Evolutionary conservation across 1,284 basidiomycete species (phyloP).

Genomic region (Ceratobasidium sp.): DNA sequence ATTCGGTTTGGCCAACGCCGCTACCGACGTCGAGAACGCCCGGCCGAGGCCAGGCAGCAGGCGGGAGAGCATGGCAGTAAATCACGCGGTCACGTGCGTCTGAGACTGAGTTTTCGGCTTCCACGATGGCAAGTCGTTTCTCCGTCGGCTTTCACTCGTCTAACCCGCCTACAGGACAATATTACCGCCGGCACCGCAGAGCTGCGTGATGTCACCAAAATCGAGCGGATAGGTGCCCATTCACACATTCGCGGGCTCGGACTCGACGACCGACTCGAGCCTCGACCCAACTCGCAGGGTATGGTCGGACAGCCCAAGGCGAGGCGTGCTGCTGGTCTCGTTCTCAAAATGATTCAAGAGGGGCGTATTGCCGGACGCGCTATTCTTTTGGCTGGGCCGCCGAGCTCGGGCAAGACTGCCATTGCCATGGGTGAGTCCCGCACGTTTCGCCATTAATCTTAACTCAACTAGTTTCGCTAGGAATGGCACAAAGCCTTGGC

Average conservation of each 20-base stretch:
- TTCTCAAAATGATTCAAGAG: constrained; percentile 98
- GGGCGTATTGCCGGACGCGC: constrained; percentile 94
- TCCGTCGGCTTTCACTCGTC: not conserved
- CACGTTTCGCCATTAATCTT: not conserved
- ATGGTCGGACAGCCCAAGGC: constrained; percentile 98
- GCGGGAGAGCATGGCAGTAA: constrained; percentile 18
- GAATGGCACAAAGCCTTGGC: constrained; percentile 96
- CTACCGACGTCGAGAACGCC: constrained; percentile 26
- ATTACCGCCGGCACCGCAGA: constrained; percentile 80
- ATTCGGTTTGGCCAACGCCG: constrained; percentile 28
- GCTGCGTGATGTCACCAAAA: constrained; percentile 91
- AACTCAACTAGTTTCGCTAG: constrained; percentile 59
- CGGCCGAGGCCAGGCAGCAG: constrained; percentile 20
- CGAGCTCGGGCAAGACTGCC: constrained; percentile 96
- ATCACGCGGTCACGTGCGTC: constrained; percentile 10
- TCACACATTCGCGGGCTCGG: constrained; percentile 97
- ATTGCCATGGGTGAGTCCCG: constrained; percentile 86
- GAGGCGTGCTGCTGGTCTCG: constrained; percentile 96
- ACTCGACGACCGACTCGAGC: constrained; percentile 91
- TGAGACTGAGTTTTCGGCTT: not conserved
- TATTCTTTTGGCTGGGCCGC: constrained; percentile 96
- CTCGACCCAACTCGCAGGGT: constrained; percentile 88
- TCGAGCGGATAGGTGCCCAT: constrained; percentile 97
- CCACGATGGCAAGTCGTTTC: constrained; percentile 10
- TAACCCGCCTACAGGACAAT: constrained; percentile 53